Percentiles rank a stretch among this genome's conserved stretches.
Conservation (phyloP, 23 red algal species). For the Agarophyton chilense region DNA sequence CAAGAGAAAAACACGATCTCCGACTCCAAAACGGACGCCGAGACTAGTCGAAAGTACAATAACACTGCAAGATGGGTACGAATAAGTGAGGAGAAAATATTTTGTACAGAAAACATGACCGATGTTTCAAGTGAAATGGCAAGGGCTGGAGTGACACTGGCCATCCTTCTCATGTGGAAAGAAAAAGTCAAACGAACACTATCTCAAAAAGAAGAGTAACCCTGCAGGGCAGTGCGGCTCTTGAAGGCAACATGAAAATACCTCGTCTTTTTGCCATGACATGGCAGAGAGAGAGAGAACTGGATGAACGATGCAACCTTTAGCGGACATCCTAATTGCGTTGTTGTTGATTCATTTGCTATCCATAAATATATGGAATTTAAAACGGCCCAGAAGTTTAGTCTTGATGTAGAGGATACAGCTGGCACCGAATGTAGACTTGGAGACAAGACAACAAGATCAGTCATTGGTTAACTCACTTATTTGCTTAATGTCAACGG, state of each 20-base stretch:
- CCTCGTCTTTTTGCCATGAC: constrained; percentile 32
- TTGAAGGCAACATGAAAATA: background rate
- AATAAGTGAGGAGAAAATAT: background rate
- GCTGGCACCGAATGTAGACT: background rate
- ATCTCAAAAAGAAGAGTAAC: constrained; percentile 48
- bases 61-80: constrained; percentile 7
- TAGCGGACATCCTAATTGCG: constrained; percentile 8
- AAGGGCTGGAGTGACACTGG: constrained; percentile 17
- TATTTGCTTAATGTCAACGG: background rate
- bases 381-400: background rate
- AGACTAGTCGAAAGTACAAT: background rate
- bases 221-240: constrained; percentile 26
- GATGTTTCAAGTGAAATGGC: constrained; percentile 35
- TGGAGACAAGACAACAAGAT: background rate
- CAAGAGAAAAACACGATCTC: background rate
- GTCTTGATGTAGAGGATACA: background rate
- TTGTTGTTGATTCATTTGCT: constrained; percentile 18
- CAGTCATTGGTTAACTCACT: background rate
- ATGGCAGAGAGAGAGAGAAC: constrained; percentile 6
- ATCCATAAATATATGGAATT: background rate
- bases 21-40: background rate
- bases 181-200: background rate
- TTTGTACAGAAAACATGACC: constrained; percentile 38
- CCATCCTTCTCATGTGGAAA: background rate
- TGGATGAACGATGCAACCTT: constrained; percentile 18